These are phyloP conservation scores for Heliamphora pulchella DNA, from an alignment of 179 eudicot genomes.

Conservation along the genomic window DNA sequence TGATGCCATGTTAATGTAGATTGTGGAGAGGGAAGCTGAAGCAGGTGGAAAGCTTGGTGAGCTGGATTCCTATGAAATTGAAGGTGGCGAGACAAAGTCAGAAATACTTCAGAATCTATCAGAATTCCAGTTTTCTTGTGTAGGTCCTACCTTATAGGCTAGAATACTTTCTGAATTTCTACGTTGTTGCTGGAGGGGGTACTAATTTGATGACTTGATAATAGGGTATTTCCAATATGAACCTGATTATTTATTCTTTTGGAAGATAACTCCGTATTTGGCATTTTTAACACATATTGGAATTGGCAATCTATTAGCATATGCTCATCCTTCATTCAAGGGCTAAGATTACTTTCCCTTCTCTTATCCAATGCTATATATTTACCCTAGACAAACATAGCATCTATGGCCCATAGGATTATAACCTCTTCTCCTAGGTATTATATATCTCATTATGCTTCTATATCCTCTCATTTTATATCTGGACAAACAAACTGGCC, in stretches of 20 bases:
- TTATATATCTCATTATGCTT: too few relatives aligned
- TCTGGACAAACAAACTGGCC: too few relatives aligned
- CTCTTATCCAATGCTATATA: too few relatives aligned
- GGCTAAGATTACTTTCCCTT: too few relatives aligned
- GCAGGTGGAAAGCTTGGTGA: conserved; percentile 79
- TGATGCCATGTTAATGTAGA: conserved; percentile 29
- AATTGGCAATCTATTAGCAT: not conserved
- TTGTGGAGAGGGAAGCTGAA: conserved; percentile 84
- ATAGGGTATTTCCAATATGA: too few relatives aligned
- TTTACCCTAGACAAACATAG: too few relatives aligned
- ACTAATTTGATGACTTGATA: not conserved
- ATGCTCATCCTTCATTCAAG: too few relatives aligned
- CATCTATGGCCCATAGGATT: too few relatives aligned
- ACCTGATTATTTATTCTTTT: not conserved
- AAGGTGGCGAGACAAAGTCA: conserved; percentile 86
- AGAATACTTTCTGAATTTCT: not conserved
- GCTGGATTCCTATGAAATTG: conserved; percentile 79
- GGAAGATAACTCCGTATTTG: not conserved
- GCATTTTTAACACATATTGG: not conserved
- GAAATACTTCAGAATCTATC: conserved; percentile 79
- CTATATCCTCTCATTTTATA: too few relatives aligned
- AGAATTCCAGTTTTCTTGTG: conserved; percentile 87
- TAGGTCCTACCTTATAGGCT: conserved; percentile 25
- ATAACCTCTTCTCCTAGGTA: too few relatives aligned
- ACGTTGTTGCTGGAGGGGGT: not conserved